These are phyloP conservation scores for Trametes villosa DNA, from an alignment of 768 basidiomycete species.

Conservation along the genomic window DNA sequence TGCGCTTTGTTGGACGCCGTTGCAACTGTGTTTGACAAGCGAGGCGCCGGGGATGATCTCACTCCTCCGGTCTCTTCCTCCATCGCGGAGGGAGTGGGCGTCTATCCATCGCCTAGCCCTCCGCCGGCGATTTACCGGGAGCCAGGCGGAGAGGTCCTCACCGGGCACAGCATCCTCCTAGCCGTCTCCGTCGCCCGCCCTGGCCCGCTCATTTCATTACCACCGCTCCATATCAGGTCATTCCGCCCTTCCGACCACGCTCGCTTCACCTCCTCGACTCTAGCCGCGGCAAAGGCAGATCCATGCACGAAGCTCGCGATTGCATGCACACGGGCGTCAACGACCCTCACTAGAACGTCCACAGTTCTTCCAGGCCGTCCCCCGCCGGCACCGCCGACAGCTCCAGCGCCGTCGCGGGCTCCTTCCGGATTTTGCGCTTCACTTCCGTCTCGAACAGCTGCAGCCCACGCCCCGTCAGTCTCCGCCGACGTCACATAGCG, in stretches of 20 bases:
- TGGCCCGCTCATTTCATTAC: background rate
- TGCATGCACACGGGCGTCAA: too few relatives aligned
- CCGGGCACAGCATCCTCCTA: constrained; percentile 1
- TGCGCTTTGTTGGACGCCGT: too few relatives aligned
- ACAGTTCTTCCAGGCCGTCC: constrained; percentile 51
- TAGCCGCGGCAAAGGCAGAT: too few relatives aligned
- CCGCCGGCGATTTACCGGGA: constrained; percentile 18
- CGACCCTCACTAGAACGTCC: constrained; percentile 44
- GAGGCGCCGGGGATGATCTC: too few relatives aligned
- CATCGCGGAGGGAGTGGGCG: too few relatives aligned
- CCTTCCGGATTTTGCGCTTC: constrained; percentile 78
- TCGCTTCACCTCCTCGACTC: background rate
- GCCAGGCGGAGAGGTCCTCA: background rate
- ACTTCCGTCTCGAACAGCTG: constrained; percentile 89
- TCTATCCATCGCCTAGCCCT: background rate
- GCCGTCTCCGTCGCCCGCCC: background rate
- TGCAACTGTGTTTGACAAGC: too few relatives aligned
- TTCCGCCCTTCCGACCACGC: background rate
- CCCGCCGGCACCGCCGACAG: constrained; percentile 24
- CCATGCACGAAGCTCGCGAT: too few relatives aligned
- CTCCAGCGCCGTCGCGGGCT: constrained; percentile 56
- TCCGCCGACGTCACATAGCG: background rate
- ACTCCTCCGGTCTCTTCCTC: background rate
- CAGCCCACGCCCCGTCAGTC: too few relatives aligned
- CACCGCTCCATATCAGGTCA: background rate